These are phyloP conservation scores for Quercus berberidifolia DNA, from an alignment of 306 rosid genomes.

Conservation along the genomic window DNA sequence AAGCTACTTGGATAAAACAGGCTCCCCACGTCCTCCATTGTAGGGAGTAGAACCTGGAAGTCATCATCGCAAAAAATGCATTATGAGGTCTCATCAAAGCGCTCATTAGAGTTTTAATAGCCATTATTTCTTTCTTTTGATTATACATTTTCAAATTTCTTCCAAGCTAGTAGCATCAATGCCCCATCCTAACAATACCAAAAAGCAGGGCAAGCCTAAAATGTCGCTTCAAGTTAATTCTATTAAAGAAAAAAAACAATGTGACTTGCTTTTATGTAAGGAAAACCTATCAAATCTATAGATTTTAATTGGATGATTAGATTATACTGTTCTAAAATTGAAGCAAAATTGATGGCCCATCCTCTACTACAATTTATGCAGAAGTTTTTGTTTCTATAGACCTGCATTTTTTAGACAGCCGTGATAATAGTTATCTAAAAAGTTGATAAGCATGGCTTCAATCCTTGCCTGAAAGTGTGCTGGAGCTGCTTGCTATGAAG, in stretches of 20 bases:
- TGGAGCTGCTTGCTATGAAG: slow-evolving; percentile 65
- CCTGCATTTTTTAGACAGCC: background rate
- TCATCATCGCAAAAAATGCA: background rate
- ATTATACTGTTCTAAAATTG: no score
- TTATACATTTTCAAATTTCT: no score
- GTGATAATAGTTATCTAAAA: background rate
- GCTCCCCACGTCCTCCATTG: slow-evolving; percentile 87
- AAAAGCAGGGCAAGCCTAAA: no score
- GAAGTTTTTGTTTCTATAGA: background rate
- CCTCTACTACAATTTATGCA: background rate
- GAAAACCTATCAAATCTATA: no score
- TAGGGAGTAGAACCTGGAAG: slow-evolving; percentile 63
- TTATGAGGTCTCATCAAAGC: background rate
- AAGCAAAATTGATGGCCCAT: no score
- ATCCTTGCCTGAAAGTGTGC: slow-evolving; percentile 67
- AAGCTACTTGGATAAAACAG: slow-evolving; percentile 64
- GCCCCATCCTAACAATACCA: no score
- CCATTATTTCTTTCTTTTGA: background rate
- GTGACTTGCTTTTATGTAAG: no score
- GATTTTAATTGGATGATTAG: no score
- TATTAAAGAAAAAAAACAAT: no score
- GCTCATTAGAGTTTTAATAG: background rate
- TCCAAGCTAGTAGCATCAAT: no score
- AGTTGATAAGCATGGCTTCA: slow-evolving; percentile 7
- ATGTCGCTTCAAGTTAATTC: no score